phyloP scores from a whole-genome alignment of 768 basidiomycete genomes.

The Rhodosporidiobolus odoratus region DNA sequence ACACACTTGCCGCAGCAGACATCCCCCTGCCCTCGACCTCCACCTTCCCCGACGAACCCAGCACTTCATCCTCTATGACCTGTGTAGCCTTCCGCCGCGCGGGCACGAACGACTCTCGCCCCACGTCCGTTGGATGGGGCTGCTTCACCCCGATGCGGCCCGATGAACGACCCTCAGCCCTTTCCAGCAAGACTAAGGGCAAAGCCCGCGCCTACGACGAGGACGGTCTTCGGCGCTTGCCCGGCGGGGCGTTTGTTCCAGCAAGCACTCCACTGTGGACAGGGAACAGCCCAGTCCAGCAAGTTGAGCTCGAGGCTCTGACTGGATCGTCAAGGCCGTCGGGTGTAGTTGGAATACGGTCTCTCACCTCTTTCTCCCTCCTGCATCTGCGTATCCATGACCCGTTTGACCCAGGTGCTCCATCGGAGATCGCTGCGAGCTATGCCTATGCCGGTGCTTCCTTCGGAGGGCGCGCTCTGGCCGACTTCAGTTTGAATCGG shows the following conservation, averaged over 20 bases:
- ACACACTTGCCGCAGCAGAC: background rate
- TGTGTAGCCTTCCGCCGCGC: conserved; percentile 14
- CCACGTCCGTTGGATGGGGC: conserved; percentile 16
- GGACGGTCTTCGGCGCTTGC: background rate
- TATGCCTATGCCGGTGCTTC: background rate
- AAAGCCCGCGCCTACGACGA: background rate
- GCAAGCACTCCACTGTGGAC: background rate
- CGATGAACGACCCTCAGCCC: no score
- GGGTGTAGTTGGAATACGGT: conserved; percentile 17
- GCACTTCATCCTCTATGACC: background rate
- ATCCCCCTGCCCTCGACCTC: background rate
- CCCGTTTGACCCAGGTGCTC: background rate
- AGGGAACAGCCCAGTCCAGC: conserved; percentile 12
- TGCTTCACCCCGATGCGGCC: background rate
- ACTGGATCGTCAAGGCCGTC: background rate
- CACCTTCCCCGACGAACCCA: background rate
- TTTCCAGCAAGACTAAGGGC: background rate
- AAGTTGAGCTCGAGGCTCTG: conserved; percentile 16
- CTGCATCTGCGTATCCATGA: background rate
- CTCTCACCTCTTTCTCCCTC: conserved; percentile 21
- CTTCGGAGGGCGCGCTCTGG: conserved; percentile 3
- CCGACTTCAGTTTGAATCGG: conserved; percentile 23
- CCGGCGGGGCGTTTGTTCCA: background rate
- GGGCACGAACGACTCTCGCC: background rate
- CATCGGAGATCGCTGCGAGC: background rate